Evolutionary conservation across 106 monocot genomes (phyloP).

Genomic region (Allium cepa): DNA sequence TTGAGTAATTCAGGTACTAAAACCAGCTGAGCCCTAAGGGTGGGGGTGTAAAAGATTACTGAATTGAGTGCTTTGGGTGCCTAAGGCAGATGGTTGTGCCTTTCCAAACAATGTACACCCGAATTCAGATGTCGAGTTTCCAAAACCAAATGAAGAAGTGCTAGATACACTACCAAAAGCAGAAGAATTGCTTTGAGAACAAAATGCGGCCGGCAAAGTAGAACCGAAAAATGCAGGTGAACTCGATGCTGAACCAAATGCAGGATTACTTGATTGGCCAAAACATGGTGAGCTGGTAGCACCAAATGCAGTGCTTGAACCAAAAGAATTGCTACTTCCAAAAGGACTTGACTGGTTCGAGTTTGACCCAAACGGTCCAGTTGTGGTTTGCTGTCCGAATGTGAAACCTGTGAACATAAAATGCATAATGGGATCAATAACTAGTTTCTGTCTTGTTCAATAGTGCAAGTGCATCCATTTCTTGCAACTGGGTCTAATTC

Average conservation of each 20-base stretch:
- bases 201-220: conserved; percentile 32
- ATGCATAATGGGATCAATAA: not conserved
- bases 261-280: conserved; percentile 32
- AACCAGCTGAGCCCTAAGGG: too few relatives aligned
- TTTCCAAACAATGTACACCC: too few relatives aligned
- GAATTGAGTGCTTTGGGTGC: too few relatives aligned
- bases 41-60: too few relatives aligned
- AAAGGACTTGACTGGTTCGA: conserved; percentile 62
- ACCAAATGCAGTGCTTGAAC: conserved; percentile 52
- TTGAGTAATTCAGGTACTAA: too few relatives aligned
- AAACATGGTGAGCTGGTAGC: conserved; percentile 25
- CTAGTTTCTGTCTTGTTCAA: too few relatives aligned
- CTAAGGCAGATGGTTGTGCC: too few relatives aligned
- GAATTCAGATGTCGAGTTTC: not conserved
- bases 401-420: conserved; percentile 28
- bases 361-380: conserved; percentile 81
- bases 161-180: conserved; percentile 43
- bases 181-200: conserved; percentile 21
- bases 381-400: conserved; percentile 76
- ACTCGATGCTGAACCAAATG: conserved; percentile 32
- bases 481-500: too few relatives aligned
- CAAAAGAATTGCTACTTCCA: conserved; percentile 64
- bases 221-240: conserved; percentile 47
- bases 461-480: not conserved
- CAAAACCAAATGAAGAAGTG: conserved; percentile 41